These are phyloP conservation scores for Pyricularia pennisetigena DNA, from an alignment of 2,329 filamentous ascomycete species.

Conservation along the genomic window DNA sequence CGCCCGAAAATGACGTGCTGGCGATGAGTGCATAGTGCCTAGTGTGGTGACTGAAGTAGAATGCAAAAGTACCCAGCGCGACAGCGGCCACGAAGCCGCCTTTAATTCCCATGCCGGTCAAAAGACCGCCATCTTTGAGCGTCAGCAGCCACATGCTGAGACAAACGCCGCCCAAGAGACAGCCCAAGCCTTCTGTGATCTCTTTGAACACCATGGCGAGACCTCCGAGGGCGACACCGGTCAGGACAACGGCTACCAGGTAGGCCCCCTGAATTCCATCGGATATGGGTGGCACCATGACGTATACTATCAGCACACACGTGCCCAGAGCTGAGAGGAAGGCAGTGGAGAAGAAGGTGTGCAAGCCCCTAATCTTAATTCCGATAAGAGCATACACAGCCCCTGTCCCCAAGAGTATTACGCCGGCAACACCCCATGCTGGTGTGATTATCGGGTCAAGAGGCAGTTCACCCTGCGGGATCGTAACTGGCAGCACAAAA, in stretches of 20 bases:
- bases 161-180: conserved; percentile 77
- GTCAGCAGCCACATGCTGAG: conserved; percentile 85
- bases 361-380: conserved; percentile 70
- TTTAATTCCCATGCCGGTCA: conserved; percentile 52
- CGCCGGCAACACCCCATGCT: conserved; percentile 68
- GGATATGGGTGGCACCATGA: conserved; percentile 71
- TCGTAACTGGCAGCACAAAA: conserved; percentile 25
- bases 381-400: conserved; percentile 63
- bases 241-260: conserved; percentile 65
- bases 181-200: conserved; percentile 71
- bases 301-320: conserved; percentile 75
- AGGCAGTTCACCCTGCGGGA: conserved; percentile 50
- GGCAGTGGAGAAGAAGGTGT: conserved; percentile 71
- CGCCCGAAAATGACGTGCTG: conserved; percentile 70
- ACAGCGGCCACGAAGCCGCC: conserved; percentile 69
- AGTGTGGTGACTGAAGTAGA: conserved; percentile 72
- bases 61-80: conserved; percentile 54
- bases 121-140: conserved; percentile 64
- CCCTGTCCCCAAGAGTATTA: conserved; percentile 67
- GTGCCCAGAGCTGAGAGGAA: conserved; percentile 66
- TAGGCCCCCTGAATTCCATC: conserved; percentile 77
- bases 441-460: conserved; percentile 68
- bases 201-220: conserved; percentile 72
- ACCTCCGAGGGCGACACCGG: conserved; percentile 65
- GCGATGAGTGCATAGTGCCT: conserved; percentile 68